phyloP scores from a whole-genome alignment of 805 yeast genomes.

The Monosporozyma aquatica region DNA sequence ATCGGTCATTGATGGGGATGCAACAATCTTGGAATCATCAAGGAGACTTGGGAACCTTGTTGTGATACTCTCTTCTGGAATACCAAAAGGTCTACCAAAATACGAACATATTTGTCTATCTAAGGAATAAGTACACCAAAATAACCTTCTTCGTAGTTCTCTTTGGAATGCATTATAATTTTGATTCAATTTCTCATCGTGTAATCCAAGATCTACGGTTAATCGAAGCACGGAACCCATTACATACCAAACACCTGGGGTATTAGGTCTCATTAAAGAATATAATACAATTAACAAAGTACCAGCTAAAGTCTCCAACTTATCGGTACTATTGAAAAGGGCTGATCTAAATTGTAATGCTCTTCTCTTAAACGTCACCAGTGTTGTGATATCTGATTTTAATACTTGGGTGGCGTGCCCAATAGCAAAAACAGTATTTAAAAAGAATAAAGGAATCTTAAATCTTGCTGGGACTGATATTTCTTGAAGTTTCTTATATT shows the following conservation, averaged over 20 bases:
- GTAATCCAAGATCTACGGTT: constrained; percentile 78
- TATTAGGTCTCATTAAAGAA: constrained; percentile 79
- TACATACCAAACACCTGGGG: constrained; percentile 90
- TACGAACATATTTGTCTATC: constrained; percentile 84
- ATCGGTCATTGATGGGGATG: constrained; percentile 25
- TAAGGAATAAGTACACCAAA: constrained; percentile 83
- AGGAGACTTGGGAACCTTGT: constrained; percentile 63
- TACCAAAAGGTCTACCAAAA: constrained; percentile 79
- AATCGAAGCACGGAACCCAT: constrained; percentile 71
- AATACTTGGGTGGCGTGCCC: constrained; percentile 67
- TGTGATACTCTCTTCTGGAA: constrained; percentile 70
- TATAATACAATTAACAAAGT: constrained; percentile 58
- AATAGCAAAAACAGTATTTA: constrained; percentile 72
- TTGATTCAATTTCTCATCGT: constrained; percentile 46
- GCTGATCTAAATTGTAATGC: constrained; percentile 52
- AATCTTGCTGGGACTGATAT: constrained; percentile 39
- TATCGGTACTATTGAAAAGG: constrained; percentile 47
- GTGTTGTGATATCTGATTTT: constrained; percentile 52
- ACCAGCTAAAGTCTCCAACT: constrained; percentile 67
- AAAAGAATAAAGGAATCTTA: constrained; percentile 54
- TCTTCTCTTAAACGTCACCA: constrained; percentile 61
- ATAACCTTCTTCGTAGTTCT: constrained; percentile 66
- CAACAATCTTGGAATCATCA: constrained; percentile 59
- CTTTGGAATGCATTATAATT: constrained; percentile 44
- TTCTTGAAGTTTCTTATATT: constrained; percentile 22